These are phyloP conservation scores for Pleochaeta shiraiana DNA, from an alignment of 2,329 filamentous ascomycete species.

Conservation along the genomic window DNA sequence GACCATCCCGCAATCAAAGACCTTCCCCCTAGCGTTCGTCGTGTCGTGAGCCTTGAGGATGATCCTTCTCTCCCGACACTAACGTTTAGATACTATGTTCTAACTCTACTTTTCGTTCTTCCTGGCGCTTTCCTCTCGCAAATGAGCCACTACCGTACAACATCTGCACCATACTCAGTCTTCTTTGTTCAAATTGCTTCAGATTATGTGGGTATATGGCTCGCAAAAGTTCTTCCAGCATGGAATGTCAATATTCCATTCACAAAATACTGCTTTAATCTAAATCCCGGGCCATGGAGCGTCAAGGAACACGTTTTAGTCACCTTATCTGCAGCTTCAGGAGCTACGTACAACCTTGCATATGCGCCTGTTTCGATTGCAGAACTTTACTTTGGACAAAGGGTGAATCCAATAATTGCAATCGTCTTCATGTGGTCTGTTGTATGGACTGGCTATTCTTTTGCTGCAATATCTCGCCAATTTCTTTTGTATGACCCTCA, in stretches of 20 bases:
- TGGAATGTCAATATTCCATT: slow-evolving; percentile 24
- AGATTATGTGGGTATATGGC: slow-evolving; percentile 24
- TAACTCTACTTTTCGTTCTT: neutral
- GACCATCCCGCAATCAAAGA: slow-evolving; percentile 2
- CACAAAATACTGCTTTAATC: slow-evolving; percentile 21
- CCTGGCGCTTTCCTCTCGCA: slow-evolving; percentile 4
- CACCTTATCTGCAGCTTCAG: slow-evolving; percentile 28
- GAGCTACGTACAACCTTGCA: slow-evolving; percentile 29
- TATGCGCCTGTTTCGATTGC: slow-evolving; percentile 31
- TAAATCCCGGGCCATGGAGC: slow-evolving; percentile 16
- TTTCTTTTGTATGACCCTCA: slow-evolving; percentile 35
- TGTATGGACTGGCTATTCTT: slow-evolving; percentile 35
- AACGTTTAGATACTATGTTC: neutral
- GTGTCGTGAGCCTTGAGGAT: slow-evolving; percentile 1
- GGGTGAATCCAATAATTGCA: slow-evolving; percentile 29
- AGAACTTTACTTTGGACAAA: slow-evolving; percentile 32
- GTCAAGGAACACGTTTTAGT: slow-evolving; percentile 17
- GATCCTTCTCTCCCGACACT: slow-evolving; percentile 1
- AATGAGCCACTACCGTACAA: slow-evolving; percentile 2
- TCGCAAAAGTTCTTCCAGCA: slow-evolving; percentile 24
- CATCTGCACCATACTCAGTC: slow-evolving; percentile 4
- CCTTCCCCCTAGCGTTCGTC: neutral
- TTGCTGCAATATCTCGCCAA: slow-evolving; percentile 33
- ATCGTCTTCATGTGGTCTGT: slow-evolving; percentile 39
- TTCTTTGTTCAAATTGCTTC: slow-evolving; percentile 13